Evolutionary conservation across 1,284 basidiomycete species (phyloP), one percentile per base, ranked within the genome.

Genomic region (Schizopora paradoxa): DNA sequence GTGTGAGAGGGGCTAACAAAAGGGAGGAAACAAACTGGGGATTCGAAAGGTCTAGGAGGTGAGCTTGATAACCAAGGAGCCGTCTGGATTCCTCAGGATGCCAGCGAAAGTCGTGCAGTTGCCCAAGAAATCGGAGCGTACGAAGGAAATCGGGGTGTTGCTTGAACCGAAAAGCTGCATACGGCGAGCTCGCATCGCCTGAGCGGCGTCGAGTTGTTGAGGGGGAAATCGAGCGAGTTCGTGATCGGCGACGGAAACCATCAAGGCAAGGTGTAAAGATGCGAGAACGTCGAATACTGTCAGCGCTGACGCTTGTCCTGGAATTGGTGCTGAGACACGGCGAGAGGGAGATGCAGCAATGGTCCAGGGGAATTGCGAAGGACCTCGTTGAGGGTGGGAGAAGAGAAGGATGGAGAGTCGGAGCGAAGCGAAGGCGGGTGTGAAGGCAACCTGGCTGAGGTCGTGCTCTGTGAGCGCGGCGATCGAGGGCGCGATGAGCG

Each of bases 121-220:
- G 32, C 19, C 34, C 28, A 44, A 21, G 38, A 49, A 49, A 33
- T 49, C 48, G 21, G 48, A 36, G 21, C 48, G 48, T 2, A 49
- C 37, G 23, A 45, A 26, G 8, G 5, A 7, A 3, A 22, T 41
- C 4, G 41, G 37, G 33, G 18, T 22, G 16, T 42, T 28, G 25
- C 29, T 36, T 3, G 42, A 38, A 7, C n/a, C 22, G 4, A 43
- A 36, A 16, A 16, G 33, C 33, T 35, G 33, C 2, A 34, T 16
- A 1, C 31, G 27, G 14, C 36, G 28, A n/a, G 31, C 29, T 2
- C 37, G 23, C 4, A 37, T n/a, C 4, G 39, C 45, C 10, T 19
- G 34, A 10, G 45, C 45, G 18, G 23, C 22, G 4, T 35, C 33
- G 11, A 45, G 14, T 25, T 44, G 41, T 5, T 29, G 5, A 6